A percentile compares a stretch with the other conserved stretches of the same genome.
phyloP scores from a whole-genome alignment of 208 protist genomes.

The Crithidia sp. region DNA sequence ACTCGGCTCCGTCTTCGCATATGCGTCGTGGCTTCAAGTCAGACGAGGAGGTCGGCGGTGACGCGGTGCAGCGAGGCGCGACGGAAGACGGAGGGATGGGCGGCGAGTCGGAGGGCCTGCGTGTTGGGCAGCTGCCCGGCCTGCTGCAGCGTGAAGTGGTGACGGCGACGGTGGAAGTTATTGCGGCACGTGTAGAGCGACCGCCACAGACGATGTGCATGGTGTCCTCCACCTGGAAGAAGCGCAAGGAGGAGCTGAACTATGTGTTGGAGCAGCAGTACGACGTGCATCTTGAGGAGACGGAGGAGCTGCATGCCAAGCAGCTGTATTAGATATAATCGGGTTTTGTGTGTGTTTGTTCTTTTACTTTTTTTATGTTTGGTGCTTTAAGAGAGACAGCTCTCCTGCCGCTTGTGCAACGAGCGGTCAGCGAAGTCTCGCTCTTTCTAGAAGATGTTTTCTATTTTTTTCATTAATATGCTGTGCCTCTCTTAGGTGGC shows the following conservation, averaged over 20 bases:
- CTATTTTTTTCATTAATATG: background rate
- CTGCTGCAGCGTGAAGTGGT: conserved; percentile 21
- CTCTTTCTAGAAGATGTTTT: background rate
- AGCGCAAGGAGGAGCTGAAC: conserved; percentile 41
- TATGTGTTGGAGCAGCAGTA: conserved; percentile 55
- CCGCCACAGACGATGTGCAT: conserved; percentile 30
- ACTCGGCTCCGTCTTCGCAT: background rate
- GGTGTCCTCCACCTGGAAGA: conserved; percentile 45
- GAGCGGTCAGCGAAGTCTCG: background rate
- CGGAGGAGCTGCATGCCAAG: conserved; percentile 25
- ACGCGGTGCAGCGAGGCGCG: background rate
- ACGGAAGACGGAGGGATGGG: background rate
- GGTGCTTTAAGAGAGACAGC: background rate
- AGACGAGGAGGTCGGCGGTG: background rate
- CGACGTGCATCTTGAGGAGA: conserved; percentile 44
- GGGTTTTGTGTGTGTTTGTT: conserved; percentile 11
- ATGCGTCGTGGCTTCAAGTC: background rate
- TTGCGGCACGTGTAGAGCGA: conserved; percentile 22
- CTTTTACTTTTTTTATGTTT: conserved; percentile 7
- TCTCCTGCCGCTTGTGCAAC: background rate
- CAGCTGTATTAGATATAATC: background rate
- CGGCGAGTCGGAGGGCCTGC: background rate
- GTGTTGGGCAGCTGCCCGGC: conserved; percentile 4
- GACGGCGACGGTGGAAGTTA: conserved; percentile 15
- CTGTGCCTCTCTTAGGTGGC: background rate